Base-by-base conservation (phyloP, 2,329 filamentous ascomycete genomes). In the Neofusicoccum sp. region DNA sequence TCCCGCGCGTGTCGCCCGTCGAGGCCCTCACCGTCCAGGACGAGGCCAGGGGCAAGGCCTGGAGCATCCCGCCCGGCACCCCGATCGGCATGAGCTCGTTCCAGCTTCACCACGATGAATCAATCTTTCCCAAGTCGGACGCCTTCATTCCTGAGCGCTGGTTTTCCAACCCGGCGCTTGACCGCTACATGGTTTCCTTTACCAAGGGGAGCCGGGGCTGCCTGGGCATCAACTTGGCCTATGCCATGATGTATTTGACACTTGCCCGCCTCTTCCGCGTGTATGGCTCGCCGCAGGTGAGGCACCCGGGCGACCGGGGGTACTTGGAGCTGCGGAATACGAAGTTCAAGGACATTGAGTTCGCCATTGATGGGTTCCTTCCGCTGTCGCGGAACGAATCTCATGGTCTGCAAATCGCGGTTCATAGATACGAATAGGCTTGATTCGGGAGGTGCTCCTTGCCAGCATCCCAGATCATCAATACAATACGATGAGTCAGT, bases 231-330 rank as follows among this genome's bases (percentile, higher is more conserved):
- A 73, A 73, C 33, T 43, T 58, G 1, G 56, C 56, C 28, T 58
- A 58, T 11, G 56, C 56, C 2, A 43, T 47, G 24, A 31, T 58
- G 14, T 58, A 33, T 14, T 16, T 28, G 16, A 30, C 24, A 8
- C 14, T 57, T 8, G 53, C 53, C 3, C 30, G 26, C 3, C 38
- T 57, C 11, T 28, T 57, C 26, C 20, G 53, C 1, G 28, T 14
- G 1, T 43, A 43, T 14, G 62, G 57, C 4, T 76, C 3, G 79
- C 74, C 64, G 8, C 83, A 81, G 63, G 80, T 82, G 62, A 82
- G 80, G 26, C 70, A 68, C 69, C 84, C 84, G 2, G 81, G 78
- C 1, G 73, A 75, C 73, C 14, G 33, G 3, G 48, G 48, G 24
- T 14, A 12, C 3, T 28, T 48, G 45, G 31, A 30, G 11, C 33